Conservation (phyloP, 179 eudicot genomes). For the Patellifolia procumbens region DNA sequence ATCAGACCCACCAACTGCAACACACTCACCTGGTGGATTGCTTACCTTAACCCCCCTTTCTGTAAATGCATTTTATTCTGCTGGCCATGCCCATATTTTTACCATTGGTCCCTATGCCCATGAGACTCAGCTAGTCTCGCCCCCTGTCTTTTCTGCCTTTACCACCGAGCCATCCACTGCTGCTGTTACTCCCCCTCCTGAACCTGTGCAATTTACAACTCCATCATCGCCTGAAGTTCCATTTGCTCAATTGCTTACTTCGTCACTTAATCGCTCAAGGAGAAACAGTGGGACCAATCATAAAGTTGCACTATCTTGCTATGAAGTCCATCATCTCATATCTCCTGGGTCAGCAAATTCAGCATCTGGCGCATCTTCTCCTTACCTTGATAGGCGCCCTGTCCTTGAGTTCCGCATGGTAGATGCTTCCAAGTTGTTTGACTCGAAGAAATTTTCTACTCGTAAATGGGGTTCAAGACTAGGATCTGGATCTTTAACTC, state of each 20-base stretch:
- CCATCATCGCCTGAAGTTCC: constrained; percentile 60
- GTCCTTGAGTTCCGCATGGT: constrained; percentile 48
- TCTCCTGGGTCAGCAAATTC: constrained; percentile 58
- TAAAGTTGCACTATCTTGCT: constrained; percentile 42
- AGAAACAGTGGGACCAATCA: constrained; percentile 43
- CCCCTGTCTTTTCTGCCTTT: constrained; percentile 53
- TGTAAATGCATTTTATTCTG: constrained; percentile 22
- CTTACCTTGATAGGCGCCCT: constrained; percentile 39
- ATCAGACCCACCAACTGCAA: constrained; percentile 51
- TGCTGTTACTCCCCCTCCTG: constrained; percentile 54
- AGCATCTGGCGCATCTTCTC: constrained; percentile 52
- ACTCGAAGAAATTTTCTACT: constrained; percentile 38
- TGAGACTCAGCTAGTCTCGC: constrained; percentile 53
- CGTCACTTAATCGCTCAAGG: constrained; percentile 45
- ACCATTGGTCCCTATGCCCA: constrained; percentile 53
- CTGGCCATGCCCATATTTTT: constrained; percentile 40
- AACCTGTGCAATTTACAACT: constrained; percentile 43
- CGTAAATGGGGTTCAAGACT: constrained; percentile 55
- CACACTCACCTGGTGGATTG: constrained; percentile 48
- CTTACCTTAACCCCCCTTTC: constrained; percentile 37
- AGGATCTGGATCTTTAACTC: constrained; percentile 75
- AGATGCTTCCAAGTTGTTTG: constrained; percentile 54
- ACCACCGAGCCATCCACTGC: constrained; percentile 56
- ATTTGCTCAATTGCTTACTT: constrained; percentile 50
- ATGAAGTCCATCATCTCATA: constrained; percentile 52